Evolutionary conservation across 2,329 filamentous ascomycete genomes (phyloP).

Genomic region (Helminthosporium solani): DNA sequence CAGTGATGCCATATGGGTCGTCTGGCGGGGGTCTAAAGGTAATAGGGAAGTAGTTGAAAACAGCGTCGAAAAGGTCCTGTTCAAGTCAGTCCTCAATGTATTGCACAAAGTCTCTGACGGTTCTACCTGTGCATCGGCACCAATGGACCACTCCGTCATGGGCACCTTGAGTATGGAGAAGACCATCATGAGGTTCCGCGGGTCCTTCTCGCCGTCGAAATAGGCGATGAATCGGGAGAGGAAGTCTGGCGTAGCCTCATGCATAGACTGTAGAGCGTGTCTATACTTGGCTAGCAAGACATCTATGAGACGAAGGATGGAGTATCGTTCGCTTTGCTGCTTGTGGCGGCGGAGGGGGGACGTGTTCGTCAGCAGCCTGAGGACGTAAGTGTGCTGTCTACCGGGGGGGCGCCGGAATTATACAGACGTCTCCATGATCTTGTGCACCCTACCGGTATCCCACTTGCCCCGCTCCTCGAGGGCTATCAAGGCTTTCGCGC

Average conservation of each 20-base stretch:
- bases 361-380: conserved; percentile 49
- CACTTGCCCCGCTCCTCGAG: conserved; percentile 62
- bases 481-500: conserved; percentile 59
- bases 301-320: conserved; percentile 63
- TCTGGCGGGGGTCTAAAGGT: conserved; percentile 69
- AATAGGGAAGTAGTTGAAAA: conserved; percentile 73
- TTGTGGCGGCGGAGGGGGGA: conserved; percentile 63
- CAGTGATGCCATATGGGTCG: conserved; percentile 68
- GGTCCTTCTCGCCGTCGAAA: conserved; percentile 69
- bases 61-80: conserved; percentile 62
- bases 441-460: conserved; percentile 56
- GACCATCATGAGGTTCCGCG: conserved; percentile 68
- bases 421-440: conserved; percentile 54
- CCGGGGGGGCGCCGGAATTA: background rate
- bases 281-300: conserved; percentile 63
- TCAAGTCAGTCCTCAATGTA: conserved; percentile 3
- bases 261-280: conserved; percentile 50
- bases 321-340: conserved; percentile 60
- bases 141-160: conserved; percentile 68
- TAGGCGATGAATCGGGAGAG: conserved; percentile 63
- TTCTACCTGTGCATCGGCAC: conserved; percentile 57
- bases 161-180: conserved; percentile 67
- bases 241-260: conserved; percentile 54
- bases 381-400: conserved; percentile 1
- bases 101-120: background rate